phyloP scores from a whole-genome alignment of 1,284 basidiomycete species.

The Tilletia setariae region DNA sequence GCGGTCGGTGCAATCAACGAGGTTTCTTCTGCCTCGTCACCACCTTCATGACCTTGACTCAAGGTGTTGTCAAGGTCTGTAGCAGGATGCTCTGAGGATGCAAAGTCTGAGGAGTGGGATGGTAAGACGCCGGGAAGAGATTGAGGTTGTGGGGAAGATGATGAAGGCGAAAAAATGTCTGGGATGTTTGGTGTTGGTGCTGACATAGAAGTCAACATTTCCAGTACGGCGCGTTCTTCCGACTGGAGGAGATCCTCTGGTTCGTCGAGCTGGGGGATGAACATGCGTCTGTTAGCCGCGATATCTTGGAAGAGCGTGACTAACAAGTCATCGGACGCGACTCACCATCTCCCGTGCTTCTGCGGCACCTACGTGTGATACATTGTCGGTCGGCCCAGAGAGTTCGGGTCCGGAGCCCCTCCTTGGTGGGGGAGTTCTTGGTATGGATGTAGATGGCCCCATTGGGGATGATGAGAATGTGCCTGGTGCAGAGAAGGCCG shows the following conservation, averaged over 20 bases:
- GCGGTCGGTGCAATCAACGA: not conserved
- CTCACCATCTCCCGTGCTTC: constrained; percentile 10
- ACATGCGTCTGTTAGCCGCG: too few species aligned
- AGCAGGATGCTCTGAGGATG: too few species aligned
- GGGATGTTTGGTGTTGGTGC: not conserved
- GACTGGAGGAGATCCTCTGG: not conserved
- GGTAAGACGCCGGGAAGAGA: constrained; percentile 1
- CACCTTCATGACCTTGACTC: not conserved
- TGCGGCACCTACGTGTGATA: not conserved
- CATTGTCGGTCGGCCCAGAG: too few species aligned
- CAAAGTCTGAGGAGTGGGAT: not conserved
- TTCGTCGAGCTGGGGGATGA: not conserved
- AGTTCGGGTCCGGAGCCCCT: too few species aligned
- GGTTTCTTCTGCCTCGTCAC: constrained; percentile 4
- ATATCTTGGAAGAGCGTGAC: too few species aligned
- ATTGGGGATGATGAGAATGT: too few species aligned
- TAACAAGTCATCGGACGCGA: not conserved
- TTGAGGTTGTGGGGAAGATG: not conserved
- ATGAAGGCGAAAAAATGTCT: not conserved
- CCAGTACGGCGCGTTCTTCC: constrained; percentile 11
- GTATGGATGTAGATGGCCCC: too few species aligned
- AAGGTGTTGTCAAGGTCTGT: too few species aligned
- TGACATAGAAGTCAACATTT: constrained; percentile 10
- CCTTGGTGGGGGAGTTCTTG: too few species aligned
- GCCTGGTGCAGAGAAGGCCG: not conserved